Base-by-base conservation (phyloP, 2,329 filamentous ascomycete species). In the Beauveria asiatica region DNA sequence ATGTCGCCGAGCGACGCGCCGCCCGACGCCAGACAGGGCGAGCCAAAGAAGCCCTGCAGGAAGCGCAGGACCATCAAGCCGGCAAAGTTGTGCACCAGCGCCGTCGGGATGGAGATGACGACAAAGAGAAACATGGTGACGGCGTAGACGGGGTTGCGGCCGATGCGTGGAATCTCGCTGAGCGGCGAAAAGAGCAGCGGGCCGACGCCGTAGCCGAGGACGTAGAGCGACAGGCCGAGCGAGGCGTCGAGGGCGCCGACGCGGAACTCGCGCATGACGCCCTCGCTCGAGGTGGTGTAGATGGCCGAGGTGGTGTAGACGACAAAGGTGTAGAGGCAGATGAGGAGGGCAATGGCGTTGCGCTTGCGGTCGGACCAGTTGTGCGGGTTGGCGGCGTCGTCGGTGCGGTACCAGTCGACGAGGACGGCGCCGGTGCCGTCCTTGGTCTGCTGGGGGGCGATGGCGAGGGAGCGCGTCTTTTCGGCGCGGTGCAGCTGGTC, bases 71-170 rank as follows among this genome's bases (percentile, higher is more conserved):
- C 82, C 65, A 88, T 78, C 10, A 90, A 75, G 0, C 84, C 84
- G 0, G 82, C 73, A 57, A 85, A 87, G 73, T 85, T 87, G 49
- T 80, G 72, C 3, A 83, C 83, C 0, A 89, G 70, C 0, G 85
- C 83, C 0, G 85, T 83, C 0, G 86, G 86, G 17, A 90, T 79
- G 6, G 80, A 83, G 11, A 90, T 71, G 62, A 89, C 79, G 53
- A 87, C 83, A 69, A 89, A 90, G 30, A 90, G 74, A 61, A 81
- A 80, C 74, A 90, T 86, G 10, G 86, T 86, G 64, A 82, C 69
- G 41, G 88, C 80, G 70, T 90, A 90, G 6, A 87, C 81, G 0
- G 83, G 82, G 65, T 86, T 89, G 7, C 87, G 78, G 2, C 88
- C 87, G 55, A 90, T 80, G 50, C 78, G 68, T 0, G 87, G 85